phyloP scores from a whole-genome alignment of 768 basidiomycete genomes.

The Guyanaporus albipodus region DNA sequence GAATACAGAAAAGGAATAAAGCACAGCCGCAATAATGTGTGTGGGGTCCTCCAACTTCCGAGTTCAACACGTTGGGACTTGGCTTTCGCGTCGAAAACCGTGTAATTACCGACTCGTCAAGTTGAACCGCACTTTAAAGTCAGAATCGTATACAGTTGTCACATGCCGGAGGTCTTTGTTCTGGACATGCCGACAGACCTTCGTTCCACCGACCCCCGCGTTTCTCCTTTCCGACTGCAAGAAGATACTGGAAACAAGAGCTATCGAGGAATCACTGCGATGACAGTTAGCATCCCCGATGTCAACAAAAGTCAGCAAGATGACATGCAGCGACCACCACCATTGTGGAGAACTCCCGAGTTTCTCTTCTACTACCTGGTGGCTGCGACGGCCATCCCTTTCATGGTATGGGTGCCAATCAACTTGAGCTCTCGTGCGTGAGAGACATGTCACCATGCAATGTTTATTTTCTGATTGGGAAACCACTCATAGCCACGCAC shows the following conservation, averaged over 20 bases:
- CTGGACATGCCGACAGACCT: constrained; percentile 37
- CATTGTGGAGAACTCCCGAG: constrained; percentile 79
- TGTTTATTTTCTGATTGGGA: background rate
- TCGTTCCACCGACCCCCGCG: constrained; percentile 6
- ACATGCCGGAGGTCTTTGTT: constrained; percentile 28
- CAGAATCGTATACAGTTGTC: background rate
- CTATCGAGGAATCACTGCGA: constrained; percentile 34
- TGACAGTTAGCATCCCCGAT: constrained; percentile 57
- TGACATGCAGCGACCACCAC: constrained; percentile 30
- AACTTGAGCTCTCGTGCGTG: constrained; percentile 70
- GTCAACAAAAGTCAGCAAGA: constrained; percentile 30
- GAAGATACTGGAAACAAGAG: constrained; percentile 4
- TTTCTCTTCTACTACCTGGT: constrained; percentile 73
- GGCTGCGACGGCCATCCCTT: constrained; percentile 56
- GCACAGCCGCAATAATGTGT: constrained; percentile 2
- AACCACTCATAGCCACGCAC: constrained; percentile 53
- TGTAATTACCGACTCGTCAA: too few relatives aligned
- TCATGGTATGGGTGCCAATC: constrained; percentile 76
- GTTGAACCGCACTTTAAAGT: too few relatives aligned
- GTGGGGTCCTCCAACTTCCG: too few relatives aligned
- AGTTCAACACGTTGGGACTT: too few relatives aligned
- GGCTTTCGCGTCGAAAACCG: too few relatives aligned
- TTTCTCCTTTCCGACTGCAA: constrained; percentile 17
- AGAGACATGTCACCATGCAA: background rate
- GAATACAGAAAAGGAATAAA: constrained; percentile 9